Evolutionary conservation across 2,329 filamentous ascomycete genomes (phyloP).

Genomic region (Ilyonectria destructans): DNA sequence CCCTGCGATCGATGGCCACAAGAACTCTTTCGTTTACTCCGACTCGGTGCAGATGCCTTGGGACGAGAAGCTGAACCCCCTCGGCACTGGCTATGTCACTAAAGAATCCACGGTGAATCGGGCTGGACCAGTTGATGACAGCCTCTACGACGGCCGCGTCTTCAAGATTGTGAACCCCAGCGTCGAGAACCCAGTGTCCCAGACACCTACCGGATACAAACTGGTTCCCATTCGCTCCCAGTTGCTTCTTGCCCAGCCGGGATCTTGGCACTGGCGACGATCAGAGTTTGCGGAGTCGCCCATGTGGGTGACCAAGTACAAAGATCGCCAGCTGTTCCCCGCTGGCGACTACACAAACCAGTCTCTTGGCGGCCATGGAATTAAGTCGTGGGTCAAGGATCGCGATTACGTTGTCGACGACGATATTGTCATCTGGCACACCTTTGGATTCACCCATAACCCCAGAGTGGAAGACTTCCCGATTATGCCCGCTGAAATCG

Average conservation of each 20-base stretch:
- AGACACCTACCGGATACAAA: constrained; percentile 61
- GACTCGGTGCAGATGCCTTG: constrained; percentile 57
- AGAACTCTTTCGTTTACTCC: constrained; percentile 66
- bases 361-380: constrained; percentile 58
- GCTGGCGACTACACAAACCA: constrained; percentile 63
- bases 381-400: constrained; percentile 65
- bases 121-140: constrained; percentile 67
- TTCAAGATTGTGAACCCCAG: constrained; percentile 66
- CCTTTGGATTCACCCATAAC: constrained; percentile 72
- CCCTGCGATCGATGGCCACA: constrained; percentile 70
- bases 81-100: constrained; percentile 72
- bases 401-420: constrained; percentile 67
- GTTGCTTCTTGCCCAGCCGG: constrained; percentile 60
- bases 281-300: constrained; percentile 61
- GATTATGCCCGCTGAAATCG: constrained; percentile 76
- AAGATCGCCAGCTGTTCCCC: constrained; percentile 60
- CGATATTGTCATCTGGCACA: constrained; percentile 68
- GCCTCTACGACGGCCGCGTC: constrained; percentile 66
- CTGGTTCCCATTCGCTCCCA: constrained; percentile 65
- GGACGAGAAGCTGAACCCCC: constrained; percentile 71
- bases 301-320: constrained; percentile 62
- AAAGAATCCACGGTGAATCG: constrained; percentile 64
- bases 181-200: constrained; percentile 62
- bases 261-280: constrained; percentile 57
- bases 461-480: constrained; percentile 78